Percentiles rank a stretch among this genome's conserved stretches.
These are phyloP conservation scores for Chenopodium suecicum DNA, from an alignment of 148 eudicot genomes.

Conservation along the genomic window DNA sequence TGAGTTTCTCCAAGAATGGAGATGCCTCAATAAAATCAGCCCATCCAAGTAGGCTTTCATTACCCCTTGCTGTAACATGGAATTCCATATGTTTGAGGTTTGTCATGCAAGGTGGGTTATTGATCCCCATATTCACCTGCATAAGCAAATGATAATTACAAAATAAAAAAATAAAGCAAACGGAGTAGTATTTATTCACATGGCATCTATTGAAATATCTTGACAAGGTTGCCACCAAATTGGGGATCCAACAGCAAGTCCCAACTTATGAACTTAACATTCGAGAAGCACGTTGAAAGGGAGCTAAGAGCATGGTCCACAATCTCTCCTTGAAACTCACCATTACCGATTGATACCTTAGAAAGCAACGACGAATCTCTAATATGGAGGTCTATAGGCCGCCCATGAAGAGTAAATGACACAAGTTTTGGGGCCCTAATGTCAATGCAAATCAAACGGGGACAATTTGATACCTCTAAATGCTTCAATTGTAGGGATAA, in stretches of 20 bases:
- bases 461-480: no score
- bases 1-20: no score
- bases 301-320: neutral
- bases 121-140: slow-evolving; percentile 4
- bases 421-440: no score
- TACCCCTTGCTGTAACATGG: slow-evolving; percentile 1
- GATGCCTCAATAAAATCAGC: no score
- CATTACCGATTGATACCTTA: no score
- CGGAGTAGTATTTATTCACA: neutral
- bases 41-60: no score
- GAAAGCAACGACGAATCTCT: no score
- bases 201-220: neutral
- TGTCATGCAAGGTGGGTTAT: neutral
- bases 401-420: no score
- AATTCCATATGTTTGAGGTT: slow-evolving; percentile 3
- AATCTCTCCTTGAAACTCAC: neutral
- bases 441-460: no score
- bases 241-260: neutral
- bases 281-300: neutral
- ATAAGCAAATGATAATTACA: neutral
- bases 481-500: no score
- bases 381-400: no score
- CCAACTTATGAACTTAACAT: neutral
- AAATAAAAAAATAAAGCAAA: neutral
- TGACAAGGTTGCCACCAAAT: no score